Conservation (phyloP, 306 rosid species). For the Leucaena leucocephala region DNA sequence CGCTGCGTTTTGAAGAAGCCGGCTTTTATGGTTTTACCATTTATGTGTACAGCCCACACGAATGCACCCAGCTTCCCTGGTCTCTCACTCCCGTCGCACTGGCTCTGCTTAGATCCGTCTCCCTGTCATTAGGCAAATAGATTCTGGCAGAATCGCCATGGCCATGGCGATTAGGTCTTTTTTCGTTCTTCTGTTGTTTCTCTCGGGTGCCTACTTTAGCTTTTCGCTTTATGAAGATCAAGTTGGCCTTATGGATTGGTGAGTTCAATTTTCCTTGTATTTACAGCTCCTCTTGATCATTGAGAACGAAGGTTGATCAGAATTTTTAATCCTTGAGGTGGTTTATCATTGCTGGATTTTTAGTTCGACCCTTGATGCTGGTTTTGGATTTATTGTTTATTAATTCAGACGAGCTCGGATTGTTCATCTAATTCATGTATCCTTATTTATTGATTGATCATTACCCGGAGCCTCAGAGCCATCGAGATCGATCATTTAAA, state of each 20-base stretch:
- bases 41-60: neutral
- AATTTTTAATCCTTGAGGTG: neutral
- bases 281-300: slow-evolving; percentile 14
- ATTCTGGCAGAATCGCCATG: slow-evolving; percentile 54
- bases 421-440: neutral
- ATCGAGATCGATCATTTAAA: neutral
- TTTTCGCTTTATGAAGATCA: slow-evolving; percentile 88
- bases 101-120: slow-evolving; percentile 54
- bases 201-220: slow-evolving; percentile 39
- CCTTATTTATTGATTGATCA: neutral
- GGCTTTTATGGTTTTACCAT: slow-evolving; percentile 29
- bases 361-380: neutral
- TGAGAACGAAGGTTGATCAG: neutral
- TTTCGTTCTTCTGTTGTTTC: slow-evolving; percentile 45
- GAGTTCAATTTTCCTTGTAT: slow-evolving; percentile 35
- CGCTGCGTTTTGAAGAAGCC: slow-evolving; percentile 27
- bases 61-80: neutral
- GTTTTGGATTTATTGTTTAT: neutral
- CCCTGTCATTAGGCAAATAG: slow-evolving; percentile 15
- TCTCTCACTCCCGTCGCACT: neutral
- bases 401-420: slow-evolving; percentile 12
- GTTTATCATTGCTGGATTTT: slow-evolving; percentile 1
- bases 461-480: neutral
- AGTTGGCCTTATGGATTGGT: slow-evolving; percentile 98
- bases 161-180: slow-evolving; percentile 72